These are phyloP conservation scores for Davidsoniella eucalypti DNA, from an alignment of 2,329 filamentous ascomycete species.

Conservation along the genomic window DNA sequence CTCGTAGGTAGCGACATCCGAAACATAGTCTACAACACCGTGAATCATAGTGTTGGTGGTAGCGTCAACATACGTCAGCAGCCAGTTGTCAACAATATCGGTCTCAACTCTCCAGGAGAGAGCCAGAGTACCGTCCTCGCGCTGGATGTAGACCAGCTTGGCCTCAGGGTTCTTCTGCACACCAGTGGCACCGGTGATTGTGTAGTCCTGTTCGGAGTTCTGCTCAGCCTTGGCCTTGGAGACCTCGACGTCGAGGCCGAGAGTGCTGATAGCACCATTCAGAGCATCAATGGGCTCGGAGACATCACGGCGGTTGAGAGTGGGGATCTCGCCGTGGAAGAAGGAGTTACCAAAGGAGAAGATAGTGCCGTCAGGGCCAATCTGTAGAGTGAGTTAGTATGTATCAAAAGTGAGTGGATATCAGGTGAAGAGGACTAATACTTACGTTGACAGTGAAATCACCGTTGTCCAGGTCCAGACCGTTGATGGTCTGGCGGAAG, in stretches of 20 bases:
- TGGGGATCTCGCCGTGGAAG: conserved; percentile 27
- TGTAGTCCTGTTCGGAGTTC: conserved; percentile 19
- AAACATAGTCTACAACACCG: conserved; percentile 40
- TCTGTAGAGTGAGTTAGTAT: conserved; percentile 19
- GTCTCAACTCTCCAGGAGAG: conserved; percentile 44
- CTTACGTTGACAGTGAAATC: conserved; percentile 45
- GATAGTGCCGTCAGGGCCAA: conserved; percentile 34
- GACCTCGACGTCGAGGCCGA: conserved; percentile 21
- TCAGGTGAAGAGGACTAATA: conserved; percentile 3
- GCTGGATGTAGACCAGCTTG: conserved; percentile 37
- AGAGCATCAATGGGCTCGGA: conserved; percentile 29
- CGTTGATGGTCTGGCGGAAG: conserved; percentile 42
- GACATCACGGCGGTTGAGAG: conserved; percentile 23
- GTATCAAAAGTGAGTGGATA: neutral
- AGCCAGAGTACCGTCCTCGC: conserved; percentile 28
- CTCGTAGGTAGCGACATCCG: conserved; percentile 33
- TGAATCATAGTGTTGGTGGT: conserved; percentile 28
- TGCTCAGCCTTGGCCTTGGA: conserved; percentile 17
- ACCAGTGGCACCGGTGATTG: conserved; percentile 32
- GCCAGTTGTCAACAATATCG: conserved; percentile 38
- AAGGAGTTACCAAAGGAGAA: conserved; percentile 40
- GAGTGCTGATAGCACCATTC: conserved; percentile 22
- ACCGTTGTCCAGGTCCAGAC: conserved; percentile 42
- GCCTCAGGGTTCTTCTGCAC: conserved; percentile 36
- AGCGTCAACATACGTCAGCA: conserved; percentile 41